Percentiles rank a stretch among this genome's conserved stretches.
These are phyloP conservation scores for Apostasia shenzhenica DNA, from an alignment of 106 monocot genomes.

Conservation along the genomic window DNA sequence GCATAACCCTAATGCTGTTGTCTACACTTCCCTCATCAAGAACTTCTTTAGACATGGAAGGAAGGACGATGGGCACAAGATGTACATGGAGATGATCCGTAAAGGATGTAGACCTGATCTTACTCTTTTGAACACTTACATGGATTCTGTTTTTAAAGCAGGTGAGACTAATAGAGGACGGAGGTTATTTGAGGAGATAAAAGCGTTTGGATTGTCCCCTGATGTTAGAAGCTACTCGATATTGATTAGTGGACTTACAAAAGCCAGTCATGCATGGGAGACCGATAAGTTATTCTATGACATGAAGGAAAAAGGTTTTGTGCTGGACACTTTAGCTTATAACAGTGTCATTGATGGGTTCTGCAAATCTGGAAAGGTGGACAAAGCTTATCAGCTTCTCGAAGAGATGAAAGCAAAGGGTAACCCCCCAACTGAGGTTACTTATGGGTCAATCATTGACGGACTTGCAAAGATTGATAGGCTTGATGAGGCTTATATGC, in stretches of 20 bases:
- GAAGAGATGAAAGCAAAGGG: constrained; percentile 92
- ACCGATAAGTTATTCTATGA: constrained; percentile 71
- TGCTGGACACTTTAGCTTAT: constrained; percentile 74
- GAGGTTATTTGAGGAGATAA: constrained; percentile 73
- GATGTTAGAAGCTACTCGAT: constrained; percentile 77
- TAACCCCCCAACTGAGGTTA: constrained; percentile 66
- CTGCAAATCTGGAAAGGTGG: constrained; percentile 91
- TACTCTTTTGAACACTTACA: constrained; percentile 86
- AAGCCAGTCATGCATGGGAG: constrained; percentile 72
- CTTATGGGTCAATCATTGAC: constrained; percentile 88
- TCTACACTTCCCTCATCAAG: constrained; percentile 85
- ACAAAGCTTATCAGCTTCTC: constrained; percentile 94
- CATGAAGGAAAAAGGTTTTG: constrained; percentile 85
- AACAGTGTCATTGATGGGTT: constrained; percentile 89
- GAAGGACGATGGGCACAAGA: constrained; percentile 94
- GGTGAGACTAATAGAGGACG: constrained; percentile 75
- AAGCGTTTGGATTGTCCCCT: constrained; percentile 56
- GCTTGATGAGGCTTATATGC: constrained; percentile 97
- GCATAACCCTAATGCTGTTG: constrained; percentile 63
- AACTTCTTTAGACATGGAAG: constrained; percentile 77
- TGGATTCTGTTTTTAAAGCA: constrained; percentile 95
- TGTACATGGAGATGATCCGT: constrained; percentile 84
- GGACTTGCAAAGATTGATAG: constrained; percentile 92
- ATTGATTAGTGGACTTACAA: constrained; percentile 80
- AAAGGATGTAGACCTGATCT: constrained; percentile 72